Evolutionary conservation across 2,329 filamentous ascomycete species (phyloP).

Genomic region (Aaosphaeria arxii): DNA sequence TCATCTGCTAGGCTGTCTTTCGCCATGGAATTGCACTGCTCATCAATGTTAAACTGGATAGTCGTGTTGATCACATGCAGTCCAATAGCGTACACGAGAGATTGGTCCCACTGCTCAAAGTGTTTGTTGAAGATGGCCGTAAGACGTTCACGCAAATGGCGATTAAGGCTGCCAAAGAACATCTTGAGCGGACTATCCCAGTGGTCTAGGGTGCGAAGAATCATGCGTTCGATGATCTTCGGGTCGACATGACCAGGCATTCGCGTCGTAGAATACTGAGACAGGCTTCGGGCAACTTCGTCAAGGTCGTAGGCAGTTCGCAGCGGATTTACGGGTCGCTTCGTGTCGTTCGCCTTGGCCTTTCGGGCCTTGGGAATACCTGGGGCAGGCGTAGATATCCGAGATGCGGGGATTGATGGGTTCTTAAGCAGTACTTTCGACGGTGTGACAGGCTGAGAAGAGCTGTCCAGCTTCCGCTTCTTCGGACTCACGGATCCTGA

Average conservation of each 20-base stretch:
- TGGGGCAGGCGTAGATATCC: too few species aligned
- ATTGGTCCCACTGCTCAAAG: constrained; percentile 27
- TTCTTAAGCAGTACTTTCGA: too few species aligned
- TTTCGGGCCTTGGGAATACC: too few species aligned
- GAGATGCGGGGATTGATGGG: too few species aligned
- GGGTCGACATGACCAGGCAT: constrained; percentile 36
- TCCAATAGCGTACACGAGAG: constrained; percentile 24
- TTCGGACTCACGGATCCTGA: constrained; percentile 13
- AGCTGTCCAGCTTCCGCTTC: constrained; percentile 20
- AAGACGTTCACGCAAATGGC: constrained; percentile 11
- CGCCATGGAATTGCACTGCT: constrained; percentile 20
- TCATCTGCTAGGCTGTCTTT: constrained; percentile 29
- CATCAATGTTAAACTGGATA: constrained; percentile 19
- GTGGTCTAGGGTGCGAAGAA: constrained; percentile 18
- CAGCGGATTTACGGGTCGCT: too few species aligned
- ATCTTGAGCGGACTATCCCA: constrained; percentile 26
- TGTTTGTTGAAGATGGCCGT: constrained; percentile 20
- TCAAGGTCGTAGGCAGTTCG: not conserved
- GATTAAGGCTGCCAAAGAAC: constrained; percentile 23
- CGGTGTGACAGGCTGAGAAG: too few species aligned
- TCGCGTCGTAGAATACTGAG: constrained; percentile 20
- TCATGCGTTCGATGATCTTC: constrained; percentile 30
- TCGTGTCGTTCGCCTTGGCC: too few species aligned
- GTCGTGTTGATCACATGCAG: constrained; percentile 22
- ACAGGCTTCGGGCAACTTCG: constrained; percentile 22